phyloP scores from a whole-genome alignment of 179 eudicot genomes.

The Beta macrorhiza region DNA sequence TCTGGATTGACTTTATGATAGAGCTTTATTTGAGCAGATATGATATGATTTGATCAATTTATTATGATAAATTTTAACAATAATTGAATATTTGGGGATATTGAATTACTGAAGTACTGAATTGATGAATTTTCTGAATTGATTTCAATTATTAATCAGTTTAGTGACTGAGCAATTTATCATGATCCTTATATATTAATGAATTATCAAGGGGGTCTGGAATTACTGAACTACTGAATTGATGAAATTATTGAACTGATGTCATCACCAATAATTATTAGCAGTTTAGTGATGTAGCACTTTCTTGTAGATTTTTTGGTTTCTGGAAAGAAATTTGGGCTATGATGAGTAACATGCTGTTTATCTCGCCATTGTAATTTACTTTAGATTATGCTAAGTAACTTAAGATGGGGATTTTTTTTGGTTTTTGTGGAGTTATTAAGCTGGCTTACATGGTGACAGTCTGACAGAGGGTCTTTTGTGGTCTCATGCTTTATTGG shows the following conservation, averaged over 20 bases:
- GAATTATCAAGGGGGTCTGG: not conserved
- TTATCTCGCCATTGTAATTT: no score
- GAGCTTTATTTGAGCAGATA: not conserved
- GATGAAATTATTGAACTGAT: not conserved
- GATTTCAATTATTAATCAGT: not conserved
- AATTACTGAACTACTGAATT: not conserved
- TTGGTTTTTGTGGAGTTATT: not conserved
- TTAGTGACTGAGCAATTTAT: not conserved
- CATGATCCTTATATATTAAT: not conserved
- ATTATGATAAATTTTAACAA: not conserved
- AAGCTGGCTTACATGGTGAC: not conserved
- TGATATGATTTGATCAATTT: not conserved
- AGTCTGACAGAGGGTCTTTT: not conserved
- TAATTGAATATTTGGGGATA: not conserved
- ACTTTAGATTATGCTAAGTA: no score
- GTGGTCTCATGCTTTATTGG: not conserved
- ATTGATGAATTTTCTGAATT: not conserved
- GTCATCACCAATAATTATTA: not conserved
- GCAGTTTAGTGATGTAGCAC: not conserved
- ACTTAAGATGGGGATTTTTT: not conserved
- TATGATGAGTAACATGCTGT: no score
- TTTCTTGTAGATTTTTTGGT: no score
- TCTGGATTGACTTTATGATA: not conserved
- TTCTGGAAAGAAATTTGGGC: no score
- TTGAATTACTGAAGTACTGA: slow-evolving; percentile 5